Evolutionary conservation across 129 eudicot genomes (phyloP).

Genomic region (Pseudognaphalium luteoalbum): DNA sequence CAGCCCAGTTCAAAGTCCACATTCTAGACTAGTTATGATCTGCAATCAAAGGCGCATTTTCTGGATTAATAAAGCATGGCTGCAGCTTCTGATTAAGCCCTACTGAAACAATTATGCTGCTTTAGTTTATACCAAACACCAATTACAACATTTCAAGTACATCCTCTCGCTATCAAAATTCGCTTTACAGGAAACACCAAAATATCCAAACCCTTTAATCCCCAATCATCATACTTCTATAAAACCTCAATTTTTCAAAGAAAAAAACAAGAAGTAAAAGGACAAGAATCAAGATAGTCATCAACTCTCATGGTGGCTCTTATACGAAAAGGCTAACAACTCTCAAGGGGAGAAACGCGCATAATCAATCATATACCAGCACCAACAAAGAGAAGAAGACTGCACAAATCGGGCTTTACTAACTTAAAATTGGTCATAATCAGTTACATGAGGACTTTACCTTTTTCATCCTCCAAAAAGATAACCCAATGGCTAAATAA

Average conservation of each 20-base stretch:
- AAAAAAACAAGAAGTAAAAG: constrained; percentile 23
- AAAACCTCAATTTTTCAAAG: constrained; percentile 29
- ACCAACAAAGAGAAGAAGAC: constrained; percentile 26
- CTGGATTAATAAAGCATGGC: background rate
- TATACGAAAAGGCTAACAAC: constrained; percentile 21
- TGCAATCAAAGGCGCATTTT: background rate
- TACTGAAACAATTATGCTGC: constrained; percentile 34
- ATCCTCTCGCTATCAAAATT: constrained; percentile 56
- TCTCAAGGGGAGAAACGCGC: constrained; percentile 26
- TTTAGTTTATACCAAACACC: constrained; percentile 48
- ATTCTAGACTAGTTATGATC: background rate
- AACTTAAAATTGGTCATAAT: constrained; percentile 41
- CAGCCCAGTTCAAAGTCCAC: background rate
- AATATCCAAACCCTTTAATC: constrained; percentile 34
- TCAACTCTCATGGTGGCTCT: constrained; percentile 40
- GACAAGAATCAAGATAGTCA: constrained; percentile 34
- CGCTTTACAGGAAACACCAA: constrained; percentile 57
- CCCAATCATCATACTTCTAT: constrained; percentile 45
- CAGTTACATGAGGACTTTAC: constrained; percentile 40
- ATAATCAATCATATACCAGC: constrained; percentile 29
- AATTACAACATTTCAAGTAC: constrained; percentile 53
- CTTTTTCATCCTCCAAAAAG: constrained; percentile 43
- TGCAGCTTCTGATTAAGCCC: constrained; percentile 2
- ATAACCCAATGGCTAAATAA: constrained; percentile 24
- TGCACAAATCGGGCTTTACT: constrained; percentile 36